Conservation (phyloP, 139 green algal species). For the Closterium sp. region DNA sequence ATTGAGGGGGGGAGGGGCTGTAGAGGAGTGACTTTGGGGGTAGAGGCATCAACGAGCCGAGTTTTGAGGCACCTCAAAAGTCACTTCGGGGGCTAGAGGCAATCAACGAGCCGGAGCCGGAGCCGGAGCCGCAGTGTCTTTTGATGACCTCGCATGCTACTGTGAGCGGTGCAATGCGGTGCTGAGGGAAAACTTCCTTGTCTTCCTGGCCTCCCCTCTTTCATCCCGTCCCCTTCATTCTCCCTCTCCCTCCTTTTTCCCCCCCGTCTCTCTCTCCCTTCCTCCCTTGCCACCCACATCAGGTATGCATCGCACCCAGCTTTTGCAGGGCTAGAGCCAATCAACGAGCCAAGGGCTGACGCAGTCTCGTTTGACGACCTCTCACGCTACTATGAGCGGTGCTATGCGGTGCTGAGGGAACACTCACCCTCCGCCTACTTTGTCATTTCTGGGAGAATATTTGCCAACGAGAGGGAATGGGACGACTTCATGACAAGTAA, state of each 20-base stretch:
- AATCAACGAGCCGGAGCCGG: conserved; percentile 35
- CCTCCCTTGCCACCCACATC: background rate
- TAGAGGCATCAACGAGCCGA: too few species aligned
- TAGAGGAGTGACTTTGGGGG: background rate
- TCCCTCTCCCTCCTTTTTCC: background rate
- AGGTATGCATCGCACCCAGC: conserved; percentile 12
- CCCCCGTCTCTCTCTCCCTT: background rate
- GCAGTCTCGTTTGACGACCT: conserved; percentile 14
- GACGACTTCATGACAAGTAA: conserved; percentile 35
- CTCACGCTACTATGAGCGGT: conserved; percentile 6
- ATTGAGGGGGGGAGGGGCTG: background rate
- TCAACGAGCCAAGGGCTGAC: conserved; percentile 24
- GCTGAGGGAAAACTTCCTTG: background rate
- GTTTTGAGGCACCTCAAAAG: conserved; percentile 3
- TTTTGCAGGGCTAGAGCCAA: conserved; percentile 19
- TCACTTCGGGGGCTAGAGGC: background rate
- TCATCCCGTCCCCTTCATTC: background rate
- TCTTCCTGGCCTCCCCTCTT: too few species aligned
- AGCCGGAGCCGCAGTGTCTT: background rate
- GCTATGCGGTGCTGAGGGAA: conserved; percentile 15
- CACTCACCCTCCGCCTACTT: conserved; percentile 13
- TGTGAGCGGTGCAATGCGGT: background rate
- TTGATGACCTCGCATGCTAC: too few species aligned
- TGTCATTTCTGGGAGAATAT: conserved; percentile 15
- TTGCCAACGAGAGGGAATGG: conserved; percentile 29